Base-by-base conservation (phyloP, 805 yeast species). In the Ogataea philodendri region DNA sequence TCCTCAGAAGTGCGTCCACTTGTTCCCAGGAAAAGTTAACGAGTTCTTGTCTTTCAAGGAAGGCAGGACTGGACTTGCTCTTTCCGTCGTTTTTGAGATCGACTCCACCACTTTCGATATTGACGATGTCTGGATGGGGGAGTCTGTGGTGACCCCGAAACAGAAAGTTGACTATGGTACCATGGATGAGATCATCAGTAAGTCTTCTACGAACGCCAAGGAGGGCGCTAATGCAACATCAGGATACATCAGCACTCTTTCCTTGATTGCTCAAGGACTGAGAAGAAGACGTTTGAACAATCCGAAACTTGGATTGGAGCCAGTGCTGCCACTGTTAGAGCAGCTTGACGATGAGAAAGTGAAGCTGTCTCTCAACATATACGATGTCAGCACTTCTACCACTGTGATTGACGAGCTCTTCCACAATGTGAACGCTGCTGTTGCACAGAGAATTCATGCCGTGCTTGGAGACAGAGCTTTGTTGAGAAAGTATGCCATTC, bases 271-370 rank as follows among this genome's bases (percentile, higher is more conserved):
- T 0, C 69, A 74, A 47, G 84, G 82, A 43, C 77, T 84, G 59
- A 77, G 81, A 42, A 76, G 83, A 43, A 82, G 79, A 52, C 67
- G 94, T 52, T 63, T 81, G 40, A 67, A 67, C 30, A 74, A 78
- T 46, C 54, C 65, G 5, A 54, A 61, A 3, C 62, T 78, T 30
- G 75, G 69, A 9, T 70, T 69, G 22, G 57, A 63, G 11, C 75
- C 78, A 4, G 65, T 69, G 21, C 65, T 87, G 45, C 76, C 89
- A 1, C 63, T 89, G 29, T 67, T 88, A 48, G 86, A 84, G 53
- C 86, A 80, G 50, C 62, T 87, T 38, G 97, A 89, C 59, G 96
- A 89, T 52, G 96, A 88, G 50, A 78, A 75, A 45, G 85, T 81
- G 8, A 72, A 80, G 30, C 72, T 84, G 35, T 75, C 78, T 46